phyloP scores from a whole-genome alignment of 1,284 basidiomycete species.

The Cryptococcus jaspeensis region DNA sequence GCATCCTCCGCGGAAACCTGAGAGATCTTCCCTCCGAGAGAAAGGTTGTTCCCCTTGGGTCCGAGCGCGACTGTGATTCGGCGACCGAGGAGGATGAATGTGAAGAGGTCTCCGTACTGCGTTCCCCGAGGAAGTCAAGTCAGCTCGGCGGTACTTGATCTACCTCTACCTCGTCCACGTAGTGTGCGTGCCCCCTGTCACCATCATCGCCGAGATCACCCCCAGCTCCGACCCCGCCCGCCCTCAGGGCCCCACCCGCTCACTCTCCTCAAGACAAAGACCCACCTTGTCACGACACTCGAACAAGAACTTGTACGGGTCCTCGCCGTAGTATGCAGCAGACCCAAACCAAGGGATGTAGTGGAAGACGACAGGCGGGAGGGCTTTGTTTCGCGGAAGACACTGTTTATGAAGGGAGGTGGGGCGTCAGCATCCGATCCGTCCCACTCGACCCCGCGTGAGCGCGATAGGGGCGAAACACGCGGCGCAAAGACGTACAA shows the following conservation, averaged over 20 bases:
- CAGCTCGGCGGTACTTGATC: not conserved
- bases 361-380: slow-evolving; percentile 77
- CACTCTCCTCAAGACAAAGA: not conserved
- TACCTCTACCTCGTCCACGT: too few relatives aligned
- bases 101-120: slow-evolving; percentile 77
- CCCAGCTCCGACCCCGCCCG: too few relatives aligned
- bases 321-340: slow-evolving; percentile 72
- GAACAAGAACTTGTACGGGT: slow-evolving; percentile 74
- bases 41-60: slow-evolving; percentile 88
- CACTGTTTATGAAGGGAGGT: not conserved
- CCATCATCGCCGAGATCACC: too few relatives aligned
- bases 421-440: not conserved
- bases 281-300: slow-evolving; percentile 77
- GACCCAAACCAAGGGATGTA: slow-evolving; percentile 73
- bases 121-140: too few relatives aligned
- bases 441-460: too few relatives aligned
- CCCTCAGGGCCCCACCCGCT: too few relatives aligned
- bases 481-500: slow-evolving; percentile 53
- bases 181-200: not conserved
- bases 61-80: slow-evolving; percentile 89
- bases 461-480: not conserved
- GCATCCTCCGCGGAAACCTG: slow-evolving; percentile 95
- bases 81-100: slow-evolving; percentile 85
- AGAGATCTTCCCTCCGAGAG: slow-evolving; percentile 89
- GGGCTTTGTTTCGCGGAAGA: slow-evolving; percentile 58